These are phyloP conservation scores for Ophidiomyces ophidiicola DNA, from an alignment of 2,329 filamentous ascomycete species.

Conservation along the genomic window DNA sequence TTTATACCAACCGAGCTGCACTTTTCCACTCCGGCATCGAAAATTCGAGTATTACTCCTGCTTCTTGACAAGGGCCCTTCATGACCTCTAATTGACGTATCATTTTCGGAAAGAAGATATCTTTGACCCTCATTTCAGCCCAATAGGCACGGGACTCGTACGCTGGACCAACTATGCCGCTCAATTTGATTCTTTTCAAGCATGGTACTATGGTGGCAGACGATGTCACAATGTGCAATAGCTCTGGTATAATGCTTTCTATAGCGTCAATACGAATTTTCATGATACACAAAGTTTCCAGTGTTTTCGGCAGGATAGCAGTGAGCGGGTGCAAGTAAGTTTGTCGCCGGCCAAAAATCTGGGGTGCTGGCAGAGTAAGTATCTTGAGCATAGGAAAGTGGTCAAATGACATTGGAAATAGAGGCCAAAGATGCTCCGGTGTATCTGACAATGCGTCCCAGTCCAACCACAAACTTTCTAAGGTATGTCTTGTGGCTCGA, in stretches of 20 bases:
- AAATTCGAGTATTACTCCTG: too few relatives aligned
- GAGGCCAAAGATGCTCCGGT: neutral
- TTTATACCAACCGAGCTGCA: too few relatives aligned
- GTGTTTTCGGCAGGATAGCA: neutral
- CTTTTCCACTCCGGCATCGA: too few relatives aligned
- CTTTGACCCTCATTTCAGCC: too few relatives aligned
- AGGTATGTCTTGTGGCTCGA: neutral
- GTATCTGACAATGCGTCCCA: neutral
- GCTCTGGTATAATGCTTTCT: neutral
- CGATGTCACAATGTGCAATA: neutral
- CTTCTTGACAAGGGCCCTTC: too few relatives aligned
- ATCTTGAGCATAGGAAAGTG: neutral
- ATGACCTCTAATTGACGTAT: too few relatives aligned
- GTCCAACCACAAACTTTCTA: constrained; percentile 1
- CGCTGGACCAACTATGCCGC: too few relatives aligned
- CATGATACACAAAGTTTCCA: neutral
- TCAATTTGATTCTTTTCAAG: neutral
- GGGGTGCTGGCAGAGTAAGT: neutral
- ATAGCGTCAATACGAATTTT: neutral
- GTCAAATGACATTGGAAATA: neutral
- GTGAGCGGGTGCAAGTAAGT: neutral
- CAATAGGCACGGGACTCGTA: too few relatives aligned
- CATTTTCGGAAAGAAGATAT: neutral
- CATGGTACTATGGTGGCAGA: neutral
- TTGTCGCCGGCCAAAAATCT: neutral